A percentile compares a stretch with the other conserved stretches of the same genome.
Evolutionary conservation across 176 grass and related monocot genomes (phyloP).

Genomic region (Avena atlantica): DNA sequence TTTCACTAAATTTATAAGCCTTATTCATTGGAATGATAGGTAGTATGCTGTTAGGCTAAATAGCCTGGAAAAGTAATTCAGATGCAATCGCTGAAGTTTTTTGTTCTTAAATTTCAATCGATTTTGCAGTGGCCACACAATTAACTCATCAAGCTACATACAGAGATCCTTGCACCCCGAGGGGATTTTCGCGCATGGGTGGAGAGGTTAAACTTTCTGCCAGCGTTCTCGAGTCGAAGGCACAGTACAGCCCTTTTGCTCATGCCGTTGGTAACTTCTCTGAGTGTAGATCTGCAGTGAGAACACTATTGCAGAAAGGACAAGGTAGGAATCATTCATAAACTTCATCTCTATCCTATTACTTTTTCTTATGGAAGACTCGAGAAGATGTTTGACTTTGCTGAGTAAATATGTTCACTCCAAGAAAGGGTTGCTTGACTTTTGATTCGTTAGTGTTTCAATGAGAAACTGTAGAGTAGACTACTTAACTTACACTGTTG

Average conservation of each 20-base stretch:
- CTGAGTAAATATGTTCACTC: neutral
- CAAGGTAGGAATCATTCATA: conserved; percentile 56
- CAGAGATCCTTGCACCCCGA: conserved; percentile 86
- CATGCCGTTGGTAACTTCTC: conserved; percentile 83
- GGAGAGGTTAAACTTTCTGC: conserved; percentile 55
- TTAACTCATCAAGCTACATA: conserved; percentile 65
- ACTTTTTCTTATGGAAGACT: neutral
- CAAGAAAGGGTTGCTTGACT: neutral
- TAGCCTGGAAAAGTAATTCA: conserved; percentile 6
- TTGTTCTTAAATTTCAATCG: conserved; percentile 37
- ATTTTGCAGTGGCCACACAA: conserved; percentile 59
- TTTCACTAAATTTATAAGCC: no score
- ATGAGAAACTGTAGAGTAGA: neutral
- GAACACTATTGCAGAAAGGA: conserved; percentile 75
- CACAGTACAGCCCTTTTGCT: conserved; percentile 44
- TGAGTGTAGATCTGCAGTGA: conserved; percentile 72
- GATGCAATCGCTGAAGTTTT: neutral
- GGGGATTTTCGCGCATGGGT: conserved; percentile 52
- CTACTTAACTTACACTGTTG: neutral
- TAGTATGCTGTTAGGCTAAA: neutral
- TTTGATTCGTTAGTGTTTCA: neutral
- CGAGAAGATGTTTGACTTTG: neutral
- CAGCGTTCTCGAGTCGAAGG: conserved; percentile 51
- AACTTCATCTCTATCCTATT: neutral
- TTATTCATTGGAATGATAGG: no score